Percentiles rank a stretch among this genome's conserved stretches.
Evolutionary conservation across 2,329 filamentous ascomycete genomes (phyloP).

Genomic region (Cladophialophora psammophila): DNA sequence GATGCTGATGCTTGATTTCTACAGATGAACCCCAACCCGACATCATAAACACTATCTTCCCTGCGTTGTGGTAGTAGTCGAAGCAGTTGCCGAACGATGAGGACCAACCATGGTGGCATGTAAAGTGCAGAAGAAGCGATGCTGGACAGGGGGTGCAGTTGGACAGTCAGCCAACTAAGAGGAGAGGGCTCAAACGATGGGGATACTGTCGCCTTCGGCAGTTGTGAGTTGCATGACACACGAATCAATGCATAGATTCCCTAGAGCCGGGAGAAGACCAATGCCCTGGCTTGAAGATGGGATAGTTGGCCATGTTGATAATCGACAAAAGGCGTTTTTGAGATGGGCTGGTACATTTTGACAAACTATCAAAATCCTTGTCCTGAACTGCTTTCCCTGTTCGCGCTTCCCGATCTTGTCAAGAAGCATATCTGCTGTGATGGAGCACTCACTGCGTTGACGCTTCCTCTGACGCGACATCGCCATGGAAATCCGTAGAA

Average conservation of each 20-base stretch:
- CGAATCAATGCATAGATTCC: conserved; percentile 22
- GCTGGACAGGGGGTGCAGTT: neutral
- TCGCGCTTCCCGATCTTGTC: neutral
- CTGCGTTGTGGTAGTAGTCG: neutral
- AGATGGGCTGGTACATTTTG: conserved; percentile 22
- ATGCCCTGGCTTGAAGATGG: conserved; percentile 33
- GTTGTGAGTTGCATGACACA: neutral
- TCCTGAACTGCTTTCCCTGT: neutral
- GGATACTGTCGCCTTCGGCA: neutral
- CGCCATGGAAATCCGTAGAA: neutral
- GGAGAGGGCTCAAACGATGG: neutral
- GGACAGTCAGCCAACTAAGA: neutral
- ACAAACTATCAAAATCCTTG: conserved; percentile 18
- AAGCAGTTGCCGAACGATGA: conserved; percentile 8
- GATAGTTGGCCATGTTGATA: conserved; percentile 22
- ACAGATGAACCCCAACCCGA: conserved; percentile 40
- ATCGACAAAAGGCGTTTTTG: conserved; percentile 26
- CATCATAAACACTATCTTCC: conserved; percentile 27
- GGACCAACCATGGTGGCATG: conserved; percentile 1
- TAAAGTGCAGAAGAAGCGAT: conserved; percentile 4
- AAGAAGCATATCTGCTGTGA: neutral
- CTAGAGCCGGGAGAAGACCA: conserved; percentile 23
- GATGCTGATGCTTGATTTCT: conserved; percentile 11
- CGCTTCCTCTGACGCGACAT: neutral
- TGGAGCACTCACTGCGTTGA: neutral